Conservation (phyloP, 345 rosid species). For the Toxicodendron radicans region DNA sequence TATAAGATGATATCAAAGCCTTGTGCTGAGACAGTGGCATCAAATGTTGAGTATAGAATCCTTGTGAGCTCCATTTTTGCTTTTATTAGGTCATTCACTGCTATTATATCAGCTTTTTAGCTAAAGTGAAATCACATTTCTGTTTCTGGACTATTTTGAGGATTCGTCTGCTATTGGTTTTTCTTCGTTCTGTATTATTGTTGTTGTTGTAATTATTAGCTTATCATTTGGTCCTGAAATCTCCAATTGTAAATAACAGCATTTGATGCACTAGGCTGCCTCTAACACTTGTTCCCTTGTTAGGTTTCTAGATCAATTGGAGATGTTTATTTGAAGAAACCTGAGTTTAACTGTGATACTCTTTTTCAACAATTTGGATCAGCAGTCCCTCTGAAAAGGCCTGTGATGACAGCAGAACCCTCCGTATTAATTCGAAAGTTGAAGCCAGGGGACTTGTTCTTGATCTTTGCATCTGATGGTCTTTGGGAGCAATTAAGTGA, state of each 20-base stretch:
- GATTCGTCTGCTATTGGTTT: slow-evolving; percentile 8
- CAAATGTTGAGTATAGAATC: too few species aligned
- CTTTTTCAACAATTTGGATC: slow-evolving; percentile 39
- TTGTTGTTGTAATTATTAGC: background rate
- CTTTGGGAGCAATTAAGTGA: slow-evolving; percentile 63
- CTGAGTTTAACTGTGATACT: slow-evolving; percentile 38
- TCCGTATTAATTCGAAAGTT: slow-evolving; percentile 40
- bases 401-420: slow-evolving; percentile 57
- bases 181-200: background rate
- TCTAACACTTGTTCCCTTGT: background rate
- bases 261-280: background rate
- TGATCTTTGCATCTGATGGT: slow-evolving; percentile 60
- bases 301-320: slow-evolving; percentile 62
- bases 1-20: too few species aligned
- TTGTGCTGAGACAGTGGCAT: too few species aligned
- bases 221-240: background rate
- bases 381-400: slow-evolving; percentile 35
- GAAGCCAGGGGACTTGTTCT: slow-evolving; percentile 39
- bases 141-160: too few species aligned
- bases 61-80: too few species aligned
- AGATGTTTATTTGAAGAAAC: slow-evolving; percentile 53
- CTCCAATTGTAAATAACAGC: background rate
- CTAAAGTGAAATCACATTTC: background rate
- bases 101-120: too few species aligned
- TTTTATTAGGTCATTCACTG: too few species aligned